These are phyloP conservation scores for Quercus dentata DNA, from an alignment of 306 rosid genomes.

Conservation along the genomic window DNA sequence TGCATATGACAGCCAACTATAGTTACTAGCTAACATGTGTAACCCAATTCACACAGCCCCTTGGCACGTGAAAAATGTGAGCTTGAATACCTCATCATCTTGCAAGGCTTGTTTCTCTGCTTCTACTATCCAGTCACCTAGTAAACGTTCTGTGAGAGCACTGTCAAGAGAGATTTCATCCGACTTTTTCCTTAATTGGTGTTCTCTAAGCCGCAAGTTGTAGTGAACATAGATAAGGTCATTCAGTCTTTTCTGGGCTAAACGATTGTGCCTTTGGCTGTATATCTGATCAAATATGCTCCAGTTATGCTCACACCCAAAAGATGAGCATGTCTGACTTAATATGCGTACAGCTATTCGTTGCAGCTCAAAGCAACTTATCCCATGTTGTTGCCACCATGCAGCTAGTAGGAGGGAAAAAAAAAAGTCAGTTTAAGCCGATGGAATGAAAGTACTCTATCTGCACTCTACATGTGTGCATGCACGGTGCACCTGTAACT, in stretches of 20 bases:
- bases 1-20: neutral
- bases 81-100: slow-evolving; percentile 59
- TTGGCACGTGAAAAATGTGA: neutral
- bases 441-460: slow-evolving; percentile 4
- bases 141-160: slow-evolving; percentile 47
- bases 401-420: slow-evolving; percentile 55
- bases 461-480: slow-evolving; percentile 6
- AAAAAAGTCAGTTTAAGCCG: slow-evolving; percentile 10
- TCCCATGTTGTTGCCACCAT: slow-evolving; percentile 99
- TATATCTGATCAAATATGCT: slow-evolving; percentile 63
- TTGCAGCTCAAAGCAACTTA: slow-evolving; percentile 91
- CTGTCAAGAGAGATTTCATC: slow-evolving; percentile 51
- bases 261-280: slow-evolving; percentile 51
- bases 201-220: slow-evolving; percentile 86
- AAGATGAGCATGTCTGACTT: slow-evolving; percentile 90
- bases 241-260: slow-evolving; percentile 72
- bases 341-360: slow-evolving; percentile 81
- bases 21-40: neutral
- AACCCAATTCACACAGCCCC: neutral
- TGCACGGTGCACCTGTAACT: slow-evolving; percentile 6
- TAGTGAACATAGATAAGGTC: slow-evolving; percentile 77
- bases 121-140: slow-evolving; percentile 76
- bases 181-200: slow-evolving; percentile 61
- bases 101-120: slow-evolving; percentile 40
- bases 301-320: slow-evolving; percentile 80